phyloP scores from a whole-genome alignment of 1,284 basidiomycete genomes.

The Waitea zeae region DNA sequence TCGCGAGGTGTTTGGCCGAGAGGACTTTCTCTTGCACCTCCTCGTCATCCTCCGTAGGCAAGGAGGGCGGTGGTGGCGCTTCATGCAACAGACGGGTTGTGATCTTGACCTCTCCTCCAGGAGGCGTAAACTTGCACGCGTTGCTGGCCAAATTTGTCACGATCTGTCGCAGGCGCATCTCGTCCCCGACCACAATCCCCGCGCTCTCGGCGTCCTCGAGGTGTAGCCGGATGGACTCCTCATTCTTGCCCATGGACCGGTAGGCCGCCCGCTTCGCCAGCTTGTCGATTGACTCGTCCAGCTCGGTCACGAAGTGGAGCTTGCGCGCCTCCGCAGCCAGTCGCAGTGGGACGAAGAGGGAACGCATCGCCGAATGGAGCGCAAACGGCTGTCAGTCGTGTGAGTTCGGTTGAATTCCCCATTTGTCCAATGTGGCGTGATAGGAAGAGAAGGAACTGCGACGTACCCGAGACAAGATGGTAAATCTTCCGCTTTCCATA shows the following conservation, averaged over 20 bases:
- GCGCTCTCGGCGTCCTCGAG: conserved; percentile 29
- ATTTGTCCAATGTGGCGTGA: too few relatives aligned
- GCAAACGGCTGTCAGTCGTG: too few relatives aligned
- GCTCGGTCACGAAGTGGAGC: conserved; percentile 47
- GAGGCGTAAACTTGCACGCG: conserved; percentile 66
- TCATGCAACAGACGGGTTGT: conserved; percentile 39
- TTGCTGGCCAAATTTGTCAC: conserved; percentile 65
- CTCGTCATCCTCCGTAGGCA: conserved; percentile 3
- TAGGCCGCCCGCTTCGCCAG: conserved; percentile 37
- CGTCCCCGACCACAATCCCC: conserved; percentile 61
- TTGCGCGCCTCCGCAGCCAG: conserved; percentile 58
- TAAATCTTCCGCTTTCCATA: conserved; percentile 70
- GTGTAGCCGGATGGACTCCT: conserved; percentile 22
- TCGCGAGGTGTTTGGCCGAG: conserved; percentile 31
- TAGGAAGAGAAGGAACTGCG: too few relatives aligned
- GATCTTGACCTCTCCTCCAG: conserved; percentile 49
- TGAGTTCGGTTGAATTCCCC: too few relatives aligned
- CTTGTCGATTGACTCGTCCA: conserved; percentile 66
- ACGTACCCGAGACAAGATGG: conserved; percentile 44
- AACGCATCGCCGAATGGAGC: conserved; percentile 69
- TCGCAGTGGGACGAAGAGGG: conserved; percentile 61
- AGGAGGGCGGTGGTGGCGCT: conserved; percentile 9
- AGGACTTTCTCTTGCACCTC: conserved; percentile 22
- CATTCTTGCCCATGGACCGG: conserved; percentile 32
- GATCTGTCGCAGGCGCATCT: conserved; percentile 67